A percentile compares a stretch with the other conserved stretches of the same genome.
phyloP scores from a whole-genome alignment of 768 basidiomycete species.

The Imleria badia region DNA sequence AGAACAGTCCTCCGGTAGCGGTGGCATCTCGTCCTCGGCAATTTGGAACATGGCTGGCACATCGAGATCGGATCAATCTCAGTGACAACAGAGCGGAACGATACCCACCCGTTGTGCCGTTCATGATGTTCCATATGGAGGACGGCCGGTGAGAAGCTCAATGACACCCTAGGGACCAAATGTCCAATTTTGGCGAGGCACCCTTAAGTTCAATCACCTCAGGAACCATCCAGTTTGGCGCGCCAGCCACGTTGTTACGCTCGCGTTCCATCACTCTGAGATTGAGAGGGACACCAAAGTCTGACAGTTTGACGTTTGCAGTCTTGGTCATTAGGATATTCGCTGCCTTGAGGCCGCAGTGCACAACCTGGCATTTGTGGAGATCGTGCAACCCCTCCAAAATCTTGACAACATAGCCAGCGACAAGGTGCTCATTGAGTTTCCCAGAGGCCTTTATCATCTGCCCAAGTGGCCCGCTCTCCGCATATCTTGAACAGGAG shows the following conservation, averaged over 20 bases:
- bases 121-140: conserved; percentile 87
- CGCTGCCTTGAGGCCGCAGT: conserved; percentile 97
- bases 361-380: conserved; percentile 86
- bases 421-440: conserved; percentile 88
- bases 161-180: conserved; percentile 94
- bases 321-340: conserved; percentile 98
- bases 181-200: conserved; percentile 89
- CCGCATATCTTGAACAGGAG: conserved; percentile 68
- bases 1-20: conserved; percentile 79
- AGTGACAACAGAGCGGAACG: neutral
- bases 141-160: conserved; percentile 88
- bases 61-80: conserved; percentile 8
- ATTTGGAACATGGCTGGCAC: conserved; percentile 98
- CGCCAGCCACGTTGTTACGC: conserved; percentile 85
- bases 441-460: conserved; percentile 93
- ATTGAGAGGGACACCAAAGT: conserved; percentile 97
- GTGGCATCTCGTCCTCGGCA: conserved; percentile 90
- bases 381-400: conserved; percentile 94
- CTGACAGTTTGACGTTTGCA: conserved; percentile 94
- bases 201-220: conserved; percentile 96
- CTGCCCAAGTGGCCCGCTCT: conserved; percentile 93
- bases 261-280: conserved; percentile 86
- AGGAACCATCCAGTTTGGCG: conserved; percentile 99
- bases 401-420: conserved; percentile 94
- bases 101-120: conserved; percentile 80